phyloP scores from a whole-genome alignment of 2,329 filamentous ascomycete species.

The Fusarium sp. region DNA sequence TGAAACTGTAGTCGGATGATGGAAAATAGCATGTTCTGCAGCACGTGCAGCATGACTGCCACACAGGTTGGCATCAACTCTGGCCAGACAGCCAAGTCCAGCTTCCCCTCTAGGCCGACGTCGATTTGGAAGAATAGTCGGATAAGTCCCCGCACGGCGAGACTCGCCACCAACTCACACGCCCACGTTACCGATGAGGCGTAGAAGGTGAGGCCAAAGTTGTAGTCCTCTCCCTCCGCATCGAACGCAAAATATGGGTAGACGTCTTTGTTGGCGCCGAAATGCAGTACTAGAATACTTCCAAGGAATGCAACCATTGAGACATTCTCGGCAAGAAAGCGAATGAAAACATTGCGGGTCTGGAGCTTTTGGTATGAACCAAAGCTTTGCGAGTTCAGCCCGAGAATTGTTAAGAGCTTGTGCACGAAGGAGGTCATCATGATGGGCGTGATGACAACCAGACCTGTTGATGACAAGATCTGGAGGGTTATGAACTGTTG shows the following conservation, averaged over 20 bases:
- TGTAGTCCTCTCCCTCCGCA: conserved; percentile 61
- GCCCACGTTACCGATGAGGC: conserved; percentile 74
- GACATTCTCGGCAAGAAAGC: conserved; percentile 74
- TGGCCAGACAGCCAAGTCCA: conserved; percentile 74
- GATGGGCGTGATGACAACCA: conserved; percentile 72
- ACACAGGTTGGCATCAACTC: conserved; percentile 75
- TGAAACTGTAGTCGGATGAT: conserved; percentile 73
- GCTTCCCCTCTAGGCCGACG: conserved; percentile 72
- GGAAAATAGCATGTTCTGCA: conserved; percentile 79
- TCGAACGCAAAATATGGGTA: conserved; percentile 79
- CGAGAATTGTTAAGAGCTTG: conserved; percentile 63
- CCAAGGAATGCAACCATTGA: conserved; percentile 77
- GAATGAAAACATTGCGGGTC: conserved; percentile 74
- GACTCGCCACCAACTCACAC: conserved; percentile 72
- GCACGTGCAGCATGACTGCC: conserved; percentile 73
- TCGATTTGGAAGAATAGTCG: conserved; percentile 69
- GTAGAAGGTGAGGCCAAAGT: conserved; percentile 72
- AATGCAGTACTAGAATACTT: conserved; percentile 73
- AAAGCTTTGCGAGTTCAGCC: conserved; percentile 70
- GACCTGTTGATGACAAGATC: conserved; percentile 69
- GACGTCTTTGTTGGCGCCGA: conserved; percentile 73
- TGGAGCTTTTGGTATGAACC: conserved; percentile 74
- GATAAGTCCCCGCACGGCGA: conserved; percentile 69
- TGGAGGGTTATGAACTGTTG: conserved; percentile 74
- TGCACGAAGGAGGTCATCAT: conserved; percentile 72